Base-by-base conservation (phyloP, 257 asterid species). In the Ligustrum vulgare region DNA sequence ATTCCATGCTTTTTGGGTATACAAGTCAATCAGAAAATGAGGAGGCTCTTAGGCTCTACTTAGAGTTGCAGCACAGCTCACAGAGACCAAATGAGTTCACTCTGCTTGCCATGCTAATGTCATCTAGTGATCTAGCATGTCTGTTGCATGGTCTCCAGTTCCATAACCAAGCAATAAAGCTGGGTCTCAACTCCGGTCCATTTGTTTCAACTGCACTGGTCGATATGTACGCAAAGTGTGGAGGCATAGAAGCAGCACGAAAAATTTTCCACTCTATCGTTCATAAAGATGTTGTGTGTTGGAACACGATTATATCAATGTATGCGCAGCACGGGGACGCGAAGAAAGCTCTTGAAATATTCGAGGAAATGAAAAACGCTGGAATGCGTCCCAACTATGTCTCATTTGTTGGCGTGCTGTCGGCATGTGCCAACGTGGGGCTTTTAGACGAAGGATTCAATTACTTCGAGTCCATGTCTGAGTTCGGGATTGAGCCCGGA, bases 221-320 rank as follows among this genome's bases (percentile, higher is more conserved):
- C 34, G 84, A 85, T 71, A 81, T 85, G 89, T 85, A 87, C 39
- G 83, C 91, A 13, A 87, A 85, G 45, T 87, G 91, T 69, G 89
- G 91, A 31, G 70, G 67, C 77, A 56, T 67, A 16, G 72, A 65
- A 28, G 87, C 81, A 22, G 85, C 88, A 2, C 66, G 2, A 7
- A 63, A 65, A n/a, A 35, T 75, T 69, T 79, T 82, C 11, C 35
- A 63, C 65, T 79, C 71, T 15, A 66, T 70, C 23, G 3, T 31
- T 34, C 56, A 34, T 43, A 81, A 73, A 73, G 85, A 85, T 54
- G 35, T 71, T 9, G 83, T 82, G 35, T 83, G 86, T 74, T 87
- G 91, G 91, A 87, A 87, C 56, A 73, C 87, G 4, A 81, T 85
- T 79, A 80, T 85, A 64, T 79, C 82, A n/a, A 80, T 83, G 67